Evolutionary conservation across 176 grass and related monocot species (phyloP).

Genomic region (Olyra latifolia): DNA sequence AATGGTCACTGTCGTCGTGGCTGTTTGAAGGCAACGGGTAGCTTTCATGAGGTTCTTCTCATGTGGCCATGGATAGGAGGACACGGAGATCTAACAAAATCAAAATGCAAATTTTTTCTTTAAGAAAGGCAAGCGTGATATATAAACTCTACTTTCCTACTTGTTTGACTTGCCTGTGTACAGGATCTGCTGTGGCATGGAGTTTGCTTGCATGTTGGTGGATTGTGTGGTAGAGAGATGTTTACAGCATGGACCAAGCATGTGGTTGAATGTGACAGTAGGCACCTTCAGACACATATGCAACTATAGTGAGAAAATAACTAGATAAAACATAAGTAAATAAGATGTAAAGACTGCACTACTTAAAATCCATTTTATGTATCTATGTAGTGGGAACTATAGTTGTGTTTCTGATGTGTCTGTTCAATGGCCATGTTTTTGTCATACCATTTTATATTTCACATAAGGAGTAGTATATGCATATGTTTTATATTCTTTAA

Average conservation of each 20-base stretch:
- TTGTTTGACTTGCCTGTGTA: neutral
- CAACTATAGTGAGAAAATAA: no score
- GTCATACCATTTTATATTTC: neutral
- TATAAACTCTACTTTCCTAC: neutral
- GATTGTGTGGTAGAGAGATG: neutral
- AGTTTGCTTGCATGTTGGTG: neutral
- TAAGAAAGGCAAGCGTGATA: slow-evolving; percentile 4
- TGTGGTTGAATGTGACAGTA: neutral
- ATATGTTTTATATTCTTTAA: neutral
- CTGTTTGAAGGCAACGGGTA: neutral
- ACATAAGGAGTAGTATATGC: neutral
- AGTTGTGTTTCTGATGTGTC: neutral
- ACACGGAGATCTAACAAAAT: slow-evolving; percentile 5
- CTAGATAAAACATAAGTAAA: no score
- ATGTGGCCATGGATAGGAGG: neutral
- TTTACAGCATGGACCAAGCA: neutral
- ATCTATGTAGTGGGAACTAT: neutral
- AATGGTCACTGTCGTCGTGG: neutral
- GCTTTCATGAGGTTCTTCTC: neutral
- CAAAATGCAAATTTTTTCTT: neutral
- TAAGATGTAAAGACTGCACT: no score
- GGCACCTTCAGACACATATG: no score
- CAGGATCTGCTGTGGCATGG: slow-evolving; percentile 1
- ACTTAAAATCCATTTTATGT: no score
- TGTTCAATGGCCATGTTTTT: neutral